A percentile compares a stretch with the other conserved stretches of the same genome.
phyloP scores from a whole-genome alignment of 495 filamentous ascomycete genomes.

The Apodospora peruviana region DNA sequence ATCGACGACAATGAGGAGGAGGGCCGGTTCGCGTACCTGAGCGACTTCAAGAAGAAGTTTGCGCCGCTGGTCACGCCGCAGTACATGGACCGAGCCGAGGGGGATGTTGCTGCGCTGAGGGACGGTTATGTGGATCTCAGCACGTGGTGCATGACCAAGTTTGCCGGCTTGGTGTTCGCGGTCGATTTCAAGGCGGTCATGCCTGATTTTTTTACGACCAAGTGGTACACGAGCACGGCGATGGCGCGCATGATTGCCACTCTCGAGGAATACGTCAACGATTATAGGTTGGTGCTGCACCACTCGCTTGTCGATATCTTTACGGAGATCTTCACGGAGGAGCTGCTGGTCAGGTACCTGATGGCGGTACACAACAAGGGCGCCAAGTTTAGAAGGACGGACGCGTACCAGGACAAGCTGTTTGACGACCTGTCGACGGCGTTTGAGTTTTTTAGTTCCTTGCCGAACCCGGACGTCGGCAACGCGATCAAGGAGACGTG shows the following conservation, averaged over 20 bases:
- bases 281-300: slow-evolving; percentile 76
- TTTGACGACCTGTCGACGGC: slow-evolving; percentile 81
- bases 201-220: slow-evolving; percentile 81
- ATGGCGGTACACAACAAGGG: slow-evolving; percentile 79
- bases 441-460: slow-evolving; percentile 66
- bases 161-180: slow-evolving; percentile 76
- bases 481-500: slow-evolving; percentile 78
- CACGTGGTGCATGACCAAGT: slow-evolving; percentile 81
- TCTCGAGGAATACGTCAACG: slow-evolving; percentile 86
- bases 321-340: slow-evolving; percentile 85
- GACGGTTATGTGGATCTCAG: slow-evolving; percentile 92
- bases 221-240: slow-evolving; percentile 77
- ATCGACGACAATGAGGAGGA: slow-evolving; percentile 82
- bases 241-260: slow-evolving; percentile 89
- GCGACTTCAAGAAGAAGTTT: slow-evolving; percentile 73
- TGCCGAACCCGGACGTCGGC: slow-evolving; percentile 43
- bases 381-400: slow-evolving; percentile 78
- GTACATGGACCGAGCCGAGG: slow-evolving; percentile 67
- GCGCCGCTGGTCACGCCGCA: slow-evolving; percentile 70
- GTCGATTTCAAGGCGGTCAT: slow-evolving; percentile 80
- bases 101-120: slow-evolving; percentile 66
- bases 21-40: slow-evolving; percentile 67
- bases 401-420: slow-evolving; percentile 83
- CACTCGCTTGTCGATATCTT: slow-evolving; percentile 80
- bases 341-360: slow-evolving; percentile 84